Percentiles rank a stretch among this genome's conserved stretches.
Evolutionary conservation across 495 filamentous ascomycete genomes (phyloP).

Genomic region (Xylaria nigripes): DNA sequence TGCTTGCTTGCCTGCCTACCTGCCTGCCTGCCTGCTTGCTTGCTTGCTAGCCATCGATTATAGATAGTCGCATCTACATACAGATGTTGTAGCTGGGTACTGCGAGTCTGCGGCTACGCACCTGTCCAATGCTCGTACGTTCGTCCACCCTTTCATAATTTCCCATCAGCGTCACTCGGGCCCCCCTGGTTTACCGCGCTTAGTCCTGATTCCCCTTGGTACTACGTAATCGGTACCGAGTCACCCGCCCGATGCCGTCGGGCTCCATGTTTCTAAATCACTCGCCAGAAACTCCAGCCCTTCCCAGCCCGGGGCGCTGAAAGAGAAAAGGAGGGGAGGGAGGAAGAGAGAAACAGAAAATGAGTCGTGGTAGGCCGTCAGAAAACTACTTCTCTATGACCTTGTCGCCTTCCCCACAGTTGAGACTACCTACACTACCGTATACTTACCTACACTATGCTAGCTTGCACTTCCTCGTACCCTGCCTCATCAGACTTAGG

Average conservation of each 20-base stretch:
- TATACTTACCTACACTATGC: background rate
- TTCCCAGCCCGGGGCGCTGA: background rate
- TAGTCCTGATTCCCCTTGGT: conserved; percentile 1
- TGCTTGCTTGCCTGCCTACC: background rate
- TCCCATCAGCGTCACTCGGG: conserved; percentile 7
- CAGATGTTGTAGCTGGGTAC: background rate
- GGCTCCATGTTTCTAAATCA: conserved; percentile 5
- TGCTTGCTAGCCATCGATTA: background rate
- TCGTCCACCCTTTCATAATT: conserved; percentile 11
- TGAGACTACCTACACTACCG: conserved; percentile 4
- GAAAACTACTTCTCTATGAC: conserved; percentile 3
- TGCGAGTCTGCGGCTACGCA: background rate
- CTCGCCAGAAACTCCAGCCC: conserved; percentile 4
- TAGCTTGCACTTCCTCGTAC: conserved; percentile 6
- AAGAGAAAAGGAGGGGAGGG: conserved; percentile 1
- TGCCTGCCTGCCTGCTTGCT: background rate
- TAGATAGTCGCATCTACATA: background rate
- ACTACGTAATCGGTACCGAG: conserved; percentile 10
- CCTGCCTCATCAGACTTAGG: conserved; percentile 3
- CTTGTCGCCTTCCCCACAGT: conserved; percentile 11
- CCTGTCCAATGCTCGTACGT: conserved; percentile 8
- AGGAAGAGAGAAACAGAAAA: background rate
- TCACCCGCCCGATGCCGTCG: conserved; percentile 5
- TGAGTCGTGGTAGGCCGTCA: background rate
- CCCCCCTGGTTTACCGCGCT: conserved; percentile 1